Percentiles rank a stretch among this genome's conserved stretches.
These are phyloP conservation scores for Blastomyces parvus DNA, from an alignment of 2,329 filamentous ascomycete genomes.

Conservation along the genomic window DNA sequence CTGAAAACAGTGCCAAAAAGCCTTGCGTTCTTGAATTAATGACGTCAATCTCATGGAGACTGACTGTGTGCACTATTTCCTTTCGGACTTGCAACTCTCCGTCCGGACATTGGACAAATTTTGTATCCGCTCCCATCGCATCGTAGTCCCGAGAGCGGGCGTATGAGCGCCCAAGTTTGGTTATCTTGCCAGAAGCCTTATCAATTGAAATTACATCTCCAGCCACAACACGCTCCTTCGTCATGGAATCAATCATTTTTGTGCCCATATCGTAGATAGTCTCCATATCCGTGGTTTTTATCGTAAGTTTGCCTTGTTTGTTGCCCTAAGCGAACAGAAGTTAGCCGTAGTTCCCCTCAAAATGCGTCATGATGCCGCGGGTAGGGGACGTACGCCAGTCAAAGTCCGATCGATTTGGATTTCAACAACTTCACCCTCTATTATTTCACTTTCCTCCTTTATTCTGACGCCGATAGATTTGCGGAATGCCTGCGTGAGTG, in stretches of 20 bases:
- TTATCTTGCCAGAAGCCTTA: constrained; percentile 96
- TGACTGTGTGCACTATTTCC: constrained; percentile 94
- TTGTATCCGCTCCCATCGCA: constrained; percentile 96
- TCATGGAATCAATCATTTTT: constrained; percentile 99
- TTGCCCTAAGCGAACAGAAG: constrained; percentile 49
- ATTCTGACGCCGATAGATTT: constrained; percentile 97
- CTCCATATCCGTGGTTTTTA: constrained; percentile 99
- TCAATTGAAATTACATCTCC: constrained; percentile 98
- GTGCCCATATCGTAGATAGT: constrained; percentile 99
- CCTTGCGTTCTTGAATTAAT: constrained; percentile 99
- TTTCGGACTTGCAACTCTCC: constrained; percentile 95
- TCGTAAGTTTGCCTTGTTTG: constrained; percentile 97
- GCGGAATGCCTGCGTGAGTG: constrained; percentile 94
- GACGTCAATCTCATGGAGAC: constrained; percentile 95
- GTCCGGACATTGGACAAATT: constrained; percentile 95
- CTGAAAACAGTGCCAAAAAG: constrained; percentile 92
- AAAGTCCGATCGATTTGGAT: constrained; percentile 97
- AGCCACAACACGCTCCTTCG: constrained; percentile 97
- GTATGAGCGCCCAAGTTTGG: constrained; percentile 90
- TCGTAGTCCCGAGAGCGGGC: constrained; percentile 95
- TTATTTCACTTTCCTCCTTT: constrained; percentile 98
- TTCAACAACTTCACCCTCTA: constrained; percentile 97
- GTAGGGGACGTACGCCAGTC: constrained; percentile 53
- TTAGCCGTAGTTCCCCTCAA: neutral
- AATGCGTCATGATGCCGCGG: neutral